Percentiles rank a stretch among this genome's conserved stretches.
phyloP scores from a whole-genome alignment of 306 rosid genomes.

The Prunus davidiana region DNA sequence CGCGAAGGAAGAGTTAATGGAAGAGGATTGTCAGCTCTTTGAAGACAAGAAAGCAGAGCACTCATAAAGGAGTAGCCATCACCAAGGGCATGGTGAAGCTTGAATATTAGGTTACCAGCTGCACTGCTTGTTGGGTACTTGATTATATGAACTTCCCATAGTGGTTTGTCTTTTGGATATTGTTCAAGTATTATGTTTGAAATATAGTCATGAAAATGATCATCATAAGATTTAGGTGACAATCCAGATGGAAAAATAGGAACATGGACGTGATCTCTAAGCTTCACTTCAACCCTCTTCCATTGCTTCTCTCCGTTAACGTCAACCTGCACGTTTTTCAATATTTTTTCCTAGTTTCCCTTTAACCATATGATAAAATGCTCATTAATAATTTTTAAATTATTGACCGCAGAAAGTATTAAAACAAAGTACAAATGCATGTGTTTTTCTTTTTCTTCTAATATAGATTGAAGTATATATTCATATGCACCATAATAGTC shows the following conservation, averaged over 20 bases:
- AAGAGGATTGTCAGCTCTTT: not conserved
- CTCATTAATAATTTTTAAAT: too few relatives aligned
- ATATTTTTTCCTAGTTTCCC: not conserved
- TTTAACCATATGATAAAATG: too few relatives aligned
- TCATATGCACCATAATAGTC: too few relatives aligned
- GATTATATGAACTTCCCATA: not conserved
- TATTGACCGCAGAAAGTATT: too few relatives aligned
- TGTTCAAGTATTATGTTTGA: not conserved
- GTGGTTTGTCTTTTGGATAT: not conserved
- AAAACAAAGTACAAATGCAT: too few relatives aligned
- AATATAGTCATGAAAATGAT: not conserved
- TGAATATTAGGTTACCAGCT: not conserved
- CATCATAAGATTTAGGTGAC: not conserved
- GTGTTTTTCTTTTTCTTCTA: too few relatives aligned
- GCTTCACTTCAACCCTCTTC: not conserved
- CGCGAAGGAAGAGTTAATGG: not conserved
- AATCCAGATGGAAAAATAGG: not conserved
- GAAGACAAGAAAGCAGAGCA: not conserved
- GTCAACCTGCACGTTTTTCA: not conserved
- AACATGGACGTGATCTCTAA: not conserved
- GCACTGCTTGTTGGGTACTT: not conserved
- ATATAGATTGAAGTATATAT: too few relatives aligned
- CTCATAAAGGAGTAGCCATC: conserved; percentile 13
- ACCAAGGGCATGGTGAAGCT: conserved; percentile 6
- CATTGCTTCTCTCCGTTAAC: not conserved